phyloP scores from a whole-genome alignment of 805 yeast species.

The Metschnikowia peoriensis region DNA sequence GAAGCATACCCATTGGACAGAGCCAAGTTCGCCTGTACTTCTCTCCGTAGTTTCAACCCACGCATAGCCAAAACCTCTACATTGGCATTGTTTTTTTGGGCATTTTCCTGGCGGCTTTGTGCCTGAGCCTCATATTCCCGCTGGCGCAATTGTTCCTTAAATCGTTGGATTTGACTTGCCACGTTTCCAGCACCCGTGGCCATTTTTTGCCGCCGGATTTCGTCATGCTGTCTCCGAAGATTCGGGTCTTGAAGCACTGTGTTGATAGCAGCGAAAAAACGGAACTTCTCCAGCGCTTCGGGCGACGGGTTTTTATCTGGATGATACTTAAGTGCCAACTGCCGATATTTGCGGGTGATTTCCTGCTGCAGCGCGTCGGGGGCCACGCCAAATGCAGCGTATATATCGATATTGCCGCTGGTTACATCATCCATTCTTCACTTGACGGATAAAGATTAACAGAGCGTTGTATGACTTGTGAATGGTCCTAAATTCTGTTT shows the following conservation, averaged over 20 bases:
- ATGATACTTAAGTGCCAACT: constrained; percentile 36
- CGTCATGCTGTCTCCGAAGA: constrained; percentile 31
- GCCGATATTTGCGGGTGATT: constrained; percentile 32
- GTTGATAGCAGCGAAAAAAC: constrained; percentile 28
- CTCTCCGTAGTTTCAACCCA: constrained; percentile 21
- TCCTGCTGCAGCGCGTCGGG: constrained; percentile 22
- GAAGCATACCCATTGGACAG: constrained; percentile 18
- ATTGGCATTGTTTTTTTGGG: constrained; percentile 17
- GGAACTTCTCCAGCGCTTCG: constrained; percentile 29
- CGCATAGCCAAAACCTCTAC: constrained; percentile 29
- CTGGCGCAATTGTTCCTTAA: constrained; percentile 28
- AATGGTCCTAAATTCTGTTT: neutral
- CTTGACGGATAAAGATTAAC: neutral
- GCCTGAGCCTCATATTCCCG: constrained; percentile 18
- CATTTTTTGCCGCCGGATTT: constrained; percentile 18
- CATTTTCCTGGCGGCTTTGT: constrained; percentile 5
- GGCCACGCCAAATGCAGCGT: constrained; percentile 43
- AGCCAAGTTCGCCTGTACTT: constrained; percentile 7
- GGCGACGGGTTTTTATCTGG: constrained; percentile 39
- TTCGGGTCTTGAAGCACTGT: constrained; percentile 28
- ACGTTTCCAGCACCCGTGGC: constrained; percentile 17
- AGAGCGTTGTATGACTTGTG: neutral
- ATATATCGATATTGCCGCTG: constrained; percentile 31
- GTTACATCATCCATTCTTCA: constrained; percentile 16
- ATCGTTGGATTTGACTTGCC: constrained; percentile 17